Conservation (phyloP, 129 eudicot species). For the Arctium lappa region DNA sequence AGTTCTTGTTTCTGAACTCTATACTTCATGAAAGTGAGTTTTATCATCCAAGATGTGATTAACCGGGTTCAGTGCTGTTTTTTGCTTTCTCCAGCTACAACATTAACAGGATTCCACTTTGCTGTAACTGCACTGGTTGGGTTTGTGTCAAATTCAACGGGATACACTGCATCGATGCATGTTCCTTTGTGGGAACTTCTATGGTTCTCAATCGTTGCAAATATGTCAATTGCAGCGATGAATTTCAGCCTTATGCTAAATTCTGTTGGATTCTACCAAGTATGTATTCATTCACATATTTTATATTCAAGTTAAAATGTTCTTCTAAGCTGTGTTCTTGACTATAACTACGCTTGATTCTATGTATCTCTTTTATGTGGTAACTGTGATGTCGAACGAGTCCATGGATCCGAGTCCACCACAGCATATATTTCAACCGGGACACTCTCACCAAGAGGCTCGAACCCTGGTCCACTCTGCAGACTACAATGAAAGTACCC, state of each 20-base stretch:
- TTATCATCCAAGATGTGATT: not conserved
- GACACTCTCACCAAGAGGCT: not conserved
- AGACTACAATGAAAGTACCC: not conserved
- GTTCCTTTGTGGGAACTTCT: conserved; percentile 88
- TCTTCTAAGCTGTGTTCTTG: not conserved
- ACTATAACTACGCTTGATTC: not conserved
- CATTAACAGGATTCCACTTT: conserved; percentile 88
- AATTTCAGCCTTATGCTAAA: conserved; percentile 87
- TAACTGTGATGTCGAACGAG: not conserved
- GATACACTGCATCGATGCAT: conserved; percentile 74
- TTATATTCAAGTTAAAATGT: not conserved
- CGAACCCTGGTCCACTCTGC: not conserved
- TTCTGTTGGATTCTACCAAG: conserved; percentile 81
- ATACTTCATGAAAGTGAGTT: not conserved
- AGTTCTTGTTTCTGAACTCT: not conserved
- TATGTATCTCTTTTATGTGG: not conserved
- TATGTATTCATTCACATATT: conserved; percentile 16
- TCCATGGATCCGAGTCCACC: not conserved
- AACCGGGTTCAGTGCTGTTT: conserved; percentile 2
- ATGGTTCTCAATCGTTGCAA: conserved; percentile 87
- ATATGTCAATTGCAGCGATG: conserved; percentile 89
- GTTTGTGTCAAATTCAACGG: conserved; percentile 72
- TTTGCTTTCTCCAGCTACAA: conserved; percentile 56
- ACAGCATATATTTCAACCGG: not conserved
- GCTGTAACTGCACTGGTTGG: conserved; percentile 87